Evolutionary conservation across 768 basidiomycete species (phyloP), one percentile per base, ranked within the genome.

Genomic region (Tephrocybe sp.): DNA sequence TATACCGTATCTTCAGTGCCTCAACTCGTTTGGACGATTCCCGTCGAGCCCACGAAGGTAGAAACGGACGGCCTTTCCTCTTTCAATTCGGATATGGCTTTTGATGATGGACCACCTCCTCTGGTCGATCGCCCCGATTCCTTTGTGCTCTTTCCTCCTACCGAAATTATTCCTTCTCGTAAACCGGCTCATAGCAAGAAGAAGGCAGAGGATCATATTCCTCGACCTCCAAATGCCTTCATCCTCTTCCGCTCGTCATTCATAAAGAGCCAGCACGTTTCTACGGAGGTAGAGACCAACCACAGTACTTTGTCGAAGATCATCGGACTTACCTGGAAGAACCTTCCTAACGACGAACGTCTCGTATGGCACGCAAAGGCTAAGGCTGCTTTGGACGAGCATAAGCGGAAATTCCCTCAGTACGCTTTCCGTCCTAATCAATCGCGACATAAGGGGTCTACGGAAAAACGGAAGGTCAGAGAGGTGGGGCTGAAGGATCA

Each of bases 241-340:
- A 91, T 91, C 61, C 78, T 91, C 59, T 91, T 91, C 74, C 84
- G 88, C 53, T 87, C 86, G 0, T 83, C 84, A 0, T 90, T 90
- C 67, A 87, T 90, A 65, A 87, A 86, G 69, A 77, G 73, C 57
- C 83, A 87, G 58, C 85, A 86, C 57, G 86, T 91, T 55, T 82
- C 86, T 8, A 79, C 84, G 7, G 81, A 78, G 44, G 83, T 90
- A 52, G 88, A 91, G 72, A 86, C 86, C 24, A 89, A 86, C 63
- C 88, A 89, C 69, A 85, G 83, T 57, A 89, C 88, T 3, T 72
- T 91, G 15, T 89, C 87, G 12, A 90, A 88, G 78, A 91, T 89
- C 61, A 87, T 90, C 52, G 88, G 88, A 19, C 71, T 88, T 52
- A 88, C 87, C 25, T 91, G 88, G 89, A 82, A 87, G 66, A 84